Percentiles rank a stretch among this genome's conserved stretches.
Conservation (phyloP, 2,329 filamentous ascomycete genomes). For the Incumbomyces delicatus region DNA sequence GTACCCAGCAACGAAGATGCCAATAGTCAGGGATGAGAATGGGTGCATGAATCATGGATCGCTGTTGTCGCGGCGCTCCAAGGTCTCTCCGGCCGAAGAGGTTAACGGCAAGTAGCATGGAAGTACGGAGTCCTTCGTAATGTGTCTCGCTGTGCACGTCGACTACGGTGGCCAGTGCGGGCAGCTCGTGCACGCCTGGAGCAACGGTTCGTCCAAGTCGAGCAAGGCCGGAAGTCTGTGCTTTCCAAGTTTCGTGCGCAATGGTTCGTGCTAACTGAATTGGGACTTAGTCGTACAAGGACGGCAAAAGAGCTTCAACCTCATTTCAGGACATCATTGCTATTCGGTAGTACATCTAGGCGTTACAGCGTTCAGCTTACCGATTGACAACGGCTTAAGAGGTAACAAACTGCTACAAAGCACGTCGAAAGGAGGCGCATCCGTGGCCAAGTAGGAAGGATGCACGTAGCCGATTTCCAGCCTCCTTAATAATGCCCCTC, state of each 20-base stretch:
- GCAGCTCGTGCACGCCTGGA: too few species aligned
- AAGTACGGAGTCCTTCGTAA: too few species aligned
- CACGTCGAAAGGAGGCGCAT: background rate
- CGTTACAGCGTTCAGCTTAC: background rate
- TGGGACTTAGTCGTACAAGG: background rate
- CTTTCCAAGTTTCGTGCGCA: too few species aligned
- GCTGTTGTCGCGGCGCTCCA: background rate
- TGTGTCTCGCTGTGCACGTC: background rate
- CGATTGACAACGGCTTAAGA: background rate
- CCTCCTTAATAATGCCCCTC: conserved; percentile 1
- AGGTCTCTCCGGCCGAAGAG: too few species aligned
- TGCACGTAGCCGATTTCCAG: conserved; percentile 6
- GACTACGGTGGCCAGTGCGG: conserved; percentile 1
- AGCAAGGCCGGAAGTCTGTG: too few species aligned
- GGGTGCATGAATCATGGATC: conserved; percentile 86
- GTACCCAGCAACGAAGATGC: conserved; percentile 98
- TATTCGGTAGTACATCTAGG: background rate
- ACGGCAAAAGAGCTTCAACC: background rate
- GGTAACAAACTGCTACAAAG: background rate
- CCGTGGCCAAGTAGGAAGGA: conserved; percentile 1
- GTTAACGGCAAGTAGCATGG: too few species aligned
- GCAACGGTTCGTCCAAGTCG: too few species aligned
- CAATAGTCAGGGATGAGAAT: conserved; percentile 88
- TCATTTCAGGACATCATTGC: background rate
- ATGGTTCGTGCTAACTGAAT: background rate